Evolutionary conservation across 164 flowering plant genomes (phyloP).

Genomic region (Aristolochia fimbriata): DNA sequence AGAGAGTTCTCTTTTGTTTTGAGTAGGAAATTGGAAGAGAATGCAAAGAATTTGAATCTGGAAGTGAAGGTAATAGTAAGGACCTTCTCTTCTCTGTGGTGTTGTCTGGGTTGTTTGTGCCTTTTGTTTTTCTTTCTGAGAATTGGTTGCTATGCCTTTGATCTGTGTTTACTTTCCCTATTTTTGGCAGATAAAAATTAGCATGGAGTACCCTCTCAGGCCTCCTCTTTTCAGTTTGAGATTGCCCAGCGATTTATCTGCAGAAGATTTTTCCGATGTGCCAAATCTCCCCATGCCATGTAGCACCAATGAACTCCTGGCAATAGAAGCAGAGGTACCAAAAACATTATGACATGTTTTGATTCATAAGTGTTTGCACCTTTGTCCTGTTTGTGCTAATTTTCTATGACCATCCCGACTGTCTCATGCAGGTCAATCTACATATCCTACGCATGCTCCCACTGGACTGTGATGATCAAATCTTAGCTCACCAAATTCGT

Average conservation of each 20-base stretch:
- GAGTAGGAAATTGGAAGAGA: slow-evolving; percentile 24
- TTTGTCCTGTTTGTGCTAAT: too few relatives aligned
- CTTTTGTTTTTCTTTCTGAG: not conserved
- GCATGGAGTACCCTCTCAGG: slow-evolving; percentile 90
- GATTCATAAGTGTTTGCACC: too few relatives aligned
- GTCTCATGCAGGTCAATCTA: slow-evolving; percentile 57
- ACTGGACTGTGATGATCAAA: slow-evolving; percentile 39
- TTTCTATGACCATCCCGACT: not conserved
- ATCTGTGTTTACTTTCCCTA: slow-evolving; percentile 5
- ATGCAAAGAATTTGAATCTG: slow-evolving; percentile 33
- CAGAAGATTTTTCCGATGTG: slow-evolving; percentile 8
- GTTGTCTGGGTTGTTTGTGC: not conserved
- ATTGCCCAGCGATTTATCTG: slow-evolving; percentile 12
- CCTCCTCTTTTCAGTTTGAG: slow-evolving; percentile 64
- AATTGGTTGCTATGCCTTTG: not conserved
- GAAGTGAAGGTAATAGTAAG: slow-evolving; percentile 61
- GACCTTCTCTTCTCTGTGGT: slow-evolving; percentile 3
- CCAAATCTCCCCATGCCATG: slow-evolving; percentile 30
- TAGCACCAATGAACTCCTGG: slow-evolving; percentile 59
- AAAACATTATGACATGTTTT: too few relatives aligned
- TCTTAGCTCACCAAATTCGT: slow-evolving; percentile 66
- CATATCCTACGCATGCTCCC: slow-evolving; percentile 62
- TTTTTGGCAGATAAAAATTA: slow-evolving; percentile 57
- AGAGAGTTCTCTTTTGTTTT: slow-evolving; percentile 57
- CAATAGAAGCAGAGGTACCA: slow-evolving; percentile 91